A percentile compares a stretch with the other conserved stretches of the same genome.
Conservation (phyloP, 148 eudicot genomes). For the Mesembryanthemum crystallinum region DNA sequence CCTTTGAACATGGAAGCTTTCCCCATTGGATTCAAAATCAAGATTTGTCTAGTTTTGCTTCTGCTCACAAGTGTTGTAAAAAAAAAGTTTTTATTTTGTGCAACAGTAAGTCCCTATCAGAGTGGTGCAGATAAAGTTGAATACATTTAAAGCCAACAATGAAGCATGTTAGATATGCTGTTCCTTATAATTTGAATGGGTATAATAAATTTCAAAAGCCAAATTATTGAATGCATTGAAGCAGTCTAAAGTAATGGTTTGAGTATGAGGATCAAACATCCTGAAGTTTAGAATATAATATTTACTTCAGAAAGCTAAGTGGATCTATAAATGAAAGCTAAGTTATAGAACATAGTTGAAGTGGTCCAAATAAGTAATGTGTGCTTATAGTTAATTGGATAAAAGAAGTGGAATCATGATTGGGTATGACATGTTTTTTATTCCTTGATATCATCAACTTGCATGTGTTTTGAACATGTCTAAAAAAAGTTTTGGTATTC, state of each 20-base stretch:
- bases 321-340: too few relatives aligned
- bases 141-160: too few relatives aligned
- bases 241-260: neutral
- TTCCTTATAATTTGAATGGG: neutral
- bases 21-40: too few relatives aligned
- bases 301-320: too few relatives aligned
- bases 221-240: neutral
- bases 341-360: too few relatives aligned
- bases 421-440: too few relatives aligned
- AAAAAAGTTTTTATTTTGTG: neutral
- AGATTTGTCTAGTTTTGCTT: too few relatives aligned
- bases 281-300: neutral
- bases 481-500: neutral
- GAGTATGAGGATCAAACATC: neutral
- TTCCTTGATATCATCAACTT: too few relatives aligned
- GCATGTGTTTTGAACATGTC: too few relatives aligned
- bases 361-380: too few relatives aligned
- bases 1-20: neutral
- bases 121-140: too few relatives aligned
- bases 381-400: neutral
- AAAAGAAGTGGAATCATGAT: neutral
- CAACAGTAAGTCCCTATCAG: neutral
- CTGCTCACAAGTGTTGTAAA: neutral
- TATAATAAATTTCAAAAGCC: too few relatives aligned
- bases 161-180: conserved; percentile 12